These are phyloP conservation scores for Rhododendron griersonianum DNA, from an alignment of 148 eudicot genomes.

Conservation along the genomic window DNA sequence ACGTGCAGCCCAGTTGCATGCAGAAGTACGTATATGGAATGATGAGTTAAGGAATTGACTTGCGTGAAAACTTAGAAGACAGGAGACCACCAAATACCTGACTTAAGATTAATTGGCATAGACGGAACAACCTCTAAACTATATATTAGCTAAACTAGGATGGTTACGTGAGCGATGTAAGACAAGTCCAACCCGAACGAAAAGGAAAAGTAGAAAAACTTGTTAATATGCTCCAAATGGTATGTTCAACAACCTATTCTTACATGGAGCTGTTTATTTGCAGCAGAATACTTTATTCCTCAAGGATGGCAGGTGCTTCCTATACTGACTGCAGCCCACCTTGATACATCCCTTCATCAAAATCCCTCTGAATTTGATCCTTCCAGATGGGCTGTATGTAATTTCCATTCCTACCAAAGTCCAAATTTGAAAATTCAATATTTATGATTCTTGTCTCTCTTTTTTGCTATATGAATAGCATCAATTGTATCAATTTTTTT, in stretches of 20 bases:
- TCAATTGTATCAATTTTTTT: background rate
- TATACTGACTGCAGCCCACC: conserved; percentile 28
- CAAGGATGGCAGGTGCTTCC: conserved; percentile 58
- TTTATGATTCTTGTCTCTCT: background rate
- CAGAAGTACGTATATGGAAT: no score
- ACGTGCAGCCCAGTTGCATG: background rate
- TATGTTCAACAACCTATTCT: background rate
- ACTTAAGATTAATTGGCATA: background rate
- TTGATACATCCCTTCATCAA: conserved; percentile 42
- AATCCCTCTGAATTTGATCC: conserved; percentile 40
- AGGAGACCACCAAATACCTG: background rate
- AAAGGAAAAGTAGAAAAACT: background rate
- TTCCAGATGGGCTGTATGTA: conserved; percentile 42
- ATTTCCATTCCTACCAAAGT: background rate
- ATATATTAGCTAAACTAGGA: background rate
- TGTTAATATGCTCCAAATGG: background rate
- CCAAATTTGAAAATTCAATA: background rate
- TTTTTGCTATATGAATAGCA: background rate
- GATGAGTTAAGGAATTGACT: background rate
- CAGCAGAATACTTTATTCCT: conserved; percentile 35
- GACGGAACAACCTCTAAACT: no score
- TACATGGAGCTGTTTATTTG: background rate
- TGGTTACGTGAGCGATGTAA: background rate
- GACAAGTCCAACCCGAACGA: background rate
- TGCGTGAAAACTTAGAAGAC: background rate